Evolutionary conservation across 176 grass and related monocot species (phyloP), one percentile per base, ranked within the genome.

Genomic region (Thalia dealbata): DNA sequence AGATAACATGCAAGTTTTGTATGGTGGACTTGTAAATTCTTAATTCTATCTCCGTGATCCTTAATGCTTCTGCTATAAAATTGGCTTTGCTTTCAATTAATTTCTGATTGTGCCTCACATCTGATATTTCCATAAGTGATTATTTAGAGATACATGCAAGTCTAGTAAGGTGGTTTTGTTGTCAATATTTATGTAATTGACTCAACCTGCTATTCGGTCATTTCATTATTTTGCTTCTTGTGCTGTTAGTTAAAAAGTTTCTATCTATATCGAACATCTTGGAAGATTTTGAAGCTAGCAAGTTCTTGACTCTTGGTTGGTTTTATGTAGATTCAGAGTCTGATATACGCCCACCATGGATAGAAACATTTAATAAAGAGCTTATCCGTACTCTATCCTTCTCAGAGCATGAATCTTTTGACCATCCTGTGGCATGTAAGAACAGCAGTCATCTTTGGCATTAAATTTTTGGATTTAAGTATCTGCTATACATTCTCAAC

Each of bases 391-490:
- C 87, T 32, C 38, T 91, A 24, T 93, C 87, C 10, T 99, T 91
- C 79, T 99, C 95, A 12, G 95, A 99, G 63, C 95, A 99, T 81
- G 90, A 99, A 91, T 81, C 78, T 15, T 93, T 99, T 86, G 95
- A 99, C 73, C 90, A 99, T 69, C 95, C 95, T 30, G 90, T 99
- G 67, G 90, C 95, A 79, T 99, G 95, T 99, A 79, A 99, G 90
- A 69, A 84, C 80, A 80, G 43, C 7, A n/a, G 2, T 63, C n/a
- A 75, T 75, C 10, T 26, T 62, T 61, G 81, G 50, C 72, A 84
- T 79, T 81, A 27, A 77, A 52, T 74, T 50, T 66, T 81, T 6
- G 14, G 22, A 68, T 68, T 68, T 68, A 18, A 68, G 35, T 68
- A 68, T 24, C 65, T 44, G 44, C 25, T 52, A 12, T 55, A 10